Evolutionary conservation across 345 rosid species (phyloP).

Genomic region (Aethionema arabicum): DNA sequence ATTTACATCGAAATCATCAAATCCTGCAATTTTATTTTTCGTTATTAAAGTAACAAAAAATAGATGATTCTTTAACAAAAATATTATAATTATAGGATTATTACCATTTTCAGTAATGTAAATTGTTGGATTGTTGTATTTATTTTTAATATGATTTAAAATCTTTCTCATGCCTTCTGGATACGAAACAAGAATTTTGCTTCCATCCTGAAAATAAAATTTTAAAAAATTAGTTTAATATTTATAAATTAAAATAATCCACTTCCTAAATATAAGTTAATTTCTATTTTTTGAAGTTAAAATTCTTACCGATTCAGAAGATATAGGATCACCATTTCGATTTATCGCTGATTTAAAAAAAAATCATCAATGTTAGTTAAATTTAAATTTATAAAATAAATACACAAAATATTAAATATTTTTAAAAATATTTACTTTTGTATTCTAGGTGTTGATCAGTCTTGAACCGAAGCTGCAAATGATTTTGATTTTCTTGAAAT

Average conservation of each 20-base stretch:
- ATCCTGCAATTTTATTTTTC: neutral
- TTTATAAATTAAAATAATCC: neutral
- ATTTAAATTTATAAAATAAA: neutral
- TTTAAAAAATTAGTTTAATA: neutral
- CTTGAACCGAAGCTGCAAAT: conserved; percentile 1
- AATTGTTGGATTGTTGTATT: conserved; percentile 41
- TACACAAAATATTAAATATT: neutral
- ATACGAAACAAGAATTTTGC: conserved; percentile 27
- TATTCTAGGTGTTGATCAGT: conserved; percentile 13
- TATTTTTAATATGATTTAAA: conserved; percentile 35
- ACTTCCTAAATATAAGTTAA: too few species aligned
- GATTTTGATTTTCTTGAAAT: neutral
- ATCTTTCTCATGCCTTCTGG: conserved; percentile 41
- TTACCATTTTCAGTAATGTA: conserved; percentile 56
- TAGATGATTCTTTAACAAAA: neutral
- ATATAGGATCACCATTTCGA: neutral
- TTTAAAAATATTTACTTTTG: neutral
- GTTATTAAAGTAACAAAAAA: neutral
- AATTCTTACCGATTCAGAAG: conserved; percentile 11
- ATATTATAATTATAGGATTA: neutral
- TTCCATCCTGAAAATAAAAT: conserved; percentile 30
- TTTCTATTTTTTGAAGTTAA: neutral
- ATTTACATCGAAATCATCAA: neutral
- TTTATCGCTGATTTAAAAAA: neutral
- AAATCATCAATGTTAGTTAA: neutral